phyloP scores from a whole-genome alignment of 176 grass and related monocot genomes.

The Zizania latifolia region DNA sequence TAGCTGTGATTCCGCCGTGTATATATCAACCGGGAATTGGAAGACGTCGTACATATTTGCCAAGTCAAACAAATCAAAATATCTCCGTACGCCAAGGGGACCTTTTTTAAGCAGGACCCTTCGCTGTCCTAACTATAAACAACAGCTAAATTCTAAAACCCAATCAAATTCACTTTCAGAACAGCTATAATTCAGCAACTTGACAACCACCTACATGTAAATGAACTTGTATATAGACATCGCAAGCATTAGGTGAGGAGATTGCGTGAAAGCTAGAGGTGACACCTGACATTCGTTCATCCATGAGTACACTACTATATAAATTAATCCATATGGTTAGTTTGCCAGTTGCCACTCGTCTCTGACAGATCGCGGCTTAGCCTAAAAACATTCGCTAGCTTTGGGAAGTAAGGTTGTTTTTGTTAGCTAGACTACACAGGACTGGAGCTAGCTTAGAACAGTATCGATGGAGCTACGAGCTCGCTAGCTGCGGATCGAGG shows the following conservation, averaged over 20 bases:
- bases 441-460: not conserved
- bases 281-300: not conserved
- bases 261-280: not conserved
- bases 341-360: too few species aligned
- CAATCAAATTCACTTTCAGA: not conserved
- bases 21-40: not conserved
- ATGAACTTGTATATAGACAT: not conserved
- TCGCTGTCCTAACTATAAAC: slow-evolving; percentile 17
- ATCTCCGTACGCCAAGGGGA: not conserved
- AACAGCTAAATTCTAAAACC: not conserved
- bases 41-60: not conserved
- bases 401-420: not conserved
- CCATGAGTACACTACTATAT: not conserved
- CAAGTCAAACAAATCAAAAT: not conserved
- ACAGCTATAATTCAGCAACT: not conserved
- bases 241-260: not conserved
- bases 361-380: not conserved
- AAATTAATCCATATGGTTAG: too few species aligned
- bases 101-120: not conserved
- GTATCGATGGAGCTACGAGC: not conserved
- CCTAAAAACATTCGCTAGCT: slow-evolving; percentile 5
- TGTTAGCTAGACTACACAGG: not conserved
- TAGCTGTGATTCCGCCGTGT: not conserved
- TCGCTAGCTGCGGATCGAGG: not conserved
- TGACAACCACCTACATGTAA: not conserved